Evolutionary conservation across 345 rosid genomes (phyloP), one percentile per base, ranked within the genome.

Genomic region (Rhizophora apiculata): DNA sequence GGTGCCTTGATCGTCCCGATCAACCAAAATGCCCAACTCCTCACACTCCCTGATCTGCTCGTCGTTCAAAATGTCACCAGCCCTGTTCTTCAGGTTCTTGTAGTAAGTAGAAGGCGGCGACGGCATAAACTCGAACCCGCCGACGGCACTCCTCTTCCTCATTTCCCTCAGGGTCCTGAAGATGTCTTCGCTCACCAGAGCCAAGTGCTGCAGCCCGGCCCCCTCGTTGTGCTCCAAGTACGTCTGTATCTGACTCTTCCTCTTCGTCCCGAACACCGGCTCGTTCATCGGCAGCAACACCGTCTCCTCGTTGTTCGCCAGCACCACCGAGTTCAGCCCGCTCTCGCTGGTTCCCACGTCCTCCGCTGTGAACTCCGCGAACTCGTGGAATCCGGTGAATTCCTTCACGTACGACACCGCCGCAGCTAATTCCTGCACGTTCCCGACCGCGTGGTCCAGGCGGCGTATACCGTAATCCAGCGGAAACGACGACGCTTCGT

Each of bases 181-280:
- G 11, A 93, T 93, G 61, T 91, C 92, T 74, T 84, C 91, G 27
- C 84, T 85, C 82, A 67, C 76, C 69, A 93, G 62, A 16, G 96
- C 98, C 77, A 93, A 61, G 77, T 93, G 98, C 81, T 93, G 98
- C 46, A 93, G 34, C 24, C 97, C 96, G 3, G 94, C 88, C 0
- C 98, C 98, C 71, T 93, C 98, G 20, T 93, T 93, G 71, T 93
- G 98, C 74, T 93, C 98, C 55, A 93, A 62, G 60, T 85, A 93
- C 2, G 94, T 93, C 83, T 93, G 98, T 20, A 93, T 93, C 82
- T 91, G 98, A 76, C 98, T 93, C 82, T 93, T 93, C 80, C 97
- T 76, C 76, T 88, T 93, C 0, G 96, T 93, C 64, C 98, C 98
- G 30, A 75, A 82, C 64, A 93, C 98, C 1, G 98, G 98, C 74